These are phyloP conservation scores for Cyberlindnera petersonii DNA, from an alignment of 805 yeast species.

Conservation along the genomic window DNA sequence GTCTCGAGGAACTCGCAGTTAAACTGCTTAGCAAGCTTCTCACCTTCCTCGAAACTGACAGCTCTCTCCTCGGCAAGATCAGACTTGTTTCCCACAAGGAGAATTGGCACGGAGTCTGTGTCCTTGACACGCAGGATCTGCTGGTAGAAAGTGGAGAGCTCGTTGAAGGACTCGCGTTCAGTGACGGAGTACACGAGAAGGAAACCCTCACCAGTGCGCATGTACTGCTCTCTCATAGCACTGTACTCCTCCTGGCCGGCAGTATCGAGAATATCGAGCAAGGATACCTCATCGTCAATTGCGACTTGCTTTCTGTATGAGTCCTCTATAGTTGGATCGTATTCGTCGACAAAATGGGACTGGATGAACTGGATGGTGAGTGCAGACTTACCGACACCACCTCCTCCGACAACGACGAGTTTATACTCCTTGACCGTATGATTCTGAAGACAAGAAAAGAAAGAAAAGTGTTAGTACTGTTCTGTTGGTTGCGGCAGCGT, in stretches of 20 bases:
- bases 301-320: conserved; percentile 84
- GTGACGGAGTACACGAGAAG: conserved; percentile 85
- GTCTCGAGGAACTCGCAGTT: conserved; percentile 83
- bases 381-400: conserved; percentile 98
- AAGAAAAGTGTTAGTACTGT: background rate
- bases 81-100: conserved; percentile 75
- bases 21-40: conserved; percentile 57
- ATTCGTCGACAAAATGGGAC: conserved; percentile 93
- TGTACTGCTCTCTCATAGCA: conserved; percentile 90
- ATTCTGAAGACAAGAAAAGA: conserved; percentile 12
- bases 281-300: conserved; percentile 72
- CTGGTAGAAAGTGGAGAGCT: conserved; percentile 73
- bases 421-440: conserved; percentile 69
- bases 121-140: conserved; percentile 79
- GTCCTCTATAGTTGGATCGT: conserved; percentile 97
- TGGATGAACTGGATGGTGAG: conserved; percentile 92
- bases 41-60: conserved; percentile 65
- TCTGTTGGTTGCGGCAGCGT: background rate
- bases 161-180: conserved; percentile 79
- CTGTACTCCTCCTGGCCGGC: conserved; percentile 98
- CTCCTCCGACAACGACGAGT: conserved; percentile 96
- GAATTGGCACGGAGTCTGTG: conserved; percentile 67
- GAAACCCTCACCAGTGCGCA: conserved; percentile 95
- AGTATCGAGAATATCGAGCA: conserved; percentile 88
- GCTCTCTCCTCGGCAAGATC: conserved; percentile 76